These are phyloP conservation scores for Dunaliella primolecta DNA, from an alignment of 139 green algal genomes.

Conservation along the genomic window DNA sequence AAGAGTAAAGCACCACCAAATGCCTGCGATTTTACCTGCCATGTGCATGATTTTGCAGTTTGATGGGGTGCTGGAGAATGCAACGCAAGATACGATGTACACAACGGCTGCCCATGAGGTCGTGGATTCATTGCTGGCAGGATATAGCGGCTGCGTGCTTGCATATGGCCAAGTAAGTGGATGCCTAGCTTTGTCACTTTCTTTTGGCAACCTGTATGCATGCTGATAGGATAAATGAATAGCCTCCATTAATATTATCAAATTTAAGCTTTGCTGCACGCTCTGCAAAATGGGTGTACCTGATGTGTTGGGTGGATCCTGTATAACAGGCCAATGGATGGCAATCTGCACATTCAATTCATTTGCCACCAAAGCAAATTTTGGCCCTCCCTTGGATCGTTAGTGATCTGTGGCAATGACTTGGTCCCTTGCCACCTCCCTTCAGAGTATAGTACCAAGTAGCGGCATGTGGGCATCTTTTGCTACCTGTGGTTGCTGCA, in stretches of 20 bases:
- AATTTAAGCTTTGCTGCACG: background rate
- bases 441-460: background rate
- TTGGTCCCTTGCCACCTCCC: no score
- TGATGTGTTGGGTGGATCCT: background rate
- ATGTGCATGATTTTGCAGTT: slow-evolving; percentile 47
- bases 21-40: no score
- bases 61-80: slow-evolving; percentile 67
- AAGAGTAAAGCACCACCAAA: no score
- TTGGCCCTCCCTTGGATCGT: no score
- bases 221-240: background rate
- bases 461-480: background rate
- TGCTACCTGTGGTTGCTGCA: background rate
- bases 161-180: slow-evolving; percentile 66
- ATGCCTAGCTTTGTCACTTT: background rate
- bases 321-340: background rate
- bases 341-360: no score
- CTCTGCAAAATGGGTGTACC: no score
- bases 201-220: background rate
- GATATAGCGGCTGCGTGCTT: slow-evolving; percentile 79
- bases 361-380: no score
- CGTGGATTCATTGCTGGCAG: slow-evolving; percentile 61
- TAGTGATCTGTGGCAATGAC: no score
- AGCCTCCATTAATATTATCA: background rate
- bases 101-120: slow-evolving; percentile 51
- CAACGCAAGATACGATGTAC: slow-evolving; percentile 66